Percentiles rank a stretch among this genome's conserved stretches.
phyloP scores from a whole-genome alignment of 2,329 filamentous ascomycete species.

The Aspergillus persii region DNA sequence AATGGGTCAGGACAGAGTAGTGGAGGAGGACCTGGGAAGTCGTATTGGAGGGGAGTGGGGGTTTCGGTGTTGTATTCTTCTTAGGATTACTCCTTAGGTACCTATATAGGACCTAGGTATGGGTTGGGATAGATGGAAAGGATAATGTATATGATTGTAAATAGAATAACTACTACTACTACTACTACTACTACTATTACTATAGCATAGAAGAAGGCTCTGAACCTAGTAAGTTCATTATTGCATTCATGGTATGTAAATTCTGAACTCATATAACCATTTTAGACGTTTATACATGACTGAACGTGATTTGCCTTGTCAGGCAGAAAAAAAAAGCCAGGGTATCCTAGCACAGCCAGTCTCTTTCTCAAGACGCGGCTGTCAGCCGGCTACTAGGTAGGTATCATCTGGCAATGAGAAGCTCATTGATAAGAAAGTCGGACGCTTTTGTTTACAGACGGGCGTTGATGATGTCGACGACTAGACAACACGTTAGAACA shows the following conservation, averaged over 20 bases:
- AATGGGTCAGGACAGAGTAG: conserved; percentile 22
- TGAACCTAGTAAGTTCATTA: not conserved
- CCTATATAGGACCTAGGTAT: not conserved
- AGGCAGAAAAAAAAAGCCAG: not conserved
- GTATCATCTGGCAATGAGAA: not conserved
- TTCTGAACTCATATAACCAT: not conserved
- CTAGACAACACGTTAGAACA: conserved; percentile 29
- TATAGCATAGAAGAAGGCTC: not conserved
- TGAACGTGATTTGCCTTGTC: not conserved
- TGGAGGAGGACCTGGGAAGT: conserved; percentile 26
- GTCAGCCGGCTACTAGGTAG: not conserved
- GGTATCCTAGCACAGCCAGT: conserved; percentile 8
- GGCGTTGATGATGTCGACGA: conserved; percentile 69
- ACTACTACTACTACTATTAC: not conserved
- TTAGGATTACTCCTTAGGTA: conserved; percentile 16
- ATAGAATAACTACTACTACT: not conserved
- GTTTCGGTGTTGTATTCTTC: conserved; percentile 45
- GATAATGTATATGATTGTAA: not conserved
- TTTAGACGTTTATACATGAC: conserved; percentile 3
- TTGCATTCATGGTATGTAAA: not conserved
- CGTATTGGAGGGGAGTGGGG: conserved; percentile 43
- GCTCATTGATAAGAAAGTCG: not conserved
- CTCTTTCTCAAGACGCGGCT: not conserved
- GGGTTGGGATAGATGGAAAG: too few species aligned
- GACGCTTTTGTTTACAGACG: conserved; percentile 41